Conservation (phyloP, 495 filamentous ascomycete genomes). For the Umbilicaria muhlenbergii region DNA sequence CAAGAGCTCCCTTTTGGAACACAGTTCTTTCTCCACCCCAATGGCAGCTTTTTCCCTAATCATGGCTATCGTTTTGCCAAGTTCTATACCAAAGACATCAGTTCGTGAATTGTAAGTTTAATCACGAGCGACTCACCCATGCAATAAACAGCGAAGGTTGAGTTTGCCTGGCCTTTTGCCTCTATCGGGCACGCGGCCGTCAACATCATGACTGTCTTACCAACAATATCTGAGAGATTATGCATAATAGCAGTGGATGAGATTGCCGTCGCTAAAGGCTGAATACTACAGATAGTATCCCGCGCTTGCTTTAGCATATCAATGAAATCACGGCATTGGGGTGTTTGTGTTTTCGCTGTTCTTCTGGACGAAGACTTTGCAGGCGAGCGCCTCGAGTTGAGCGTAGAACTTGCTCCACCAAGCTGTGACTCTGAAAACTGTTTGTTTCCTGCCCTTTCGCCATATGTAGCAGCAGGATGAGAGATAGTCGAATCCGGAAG, state of each 20-base stretch:
- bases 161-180: slow-evolving; percentile 28
- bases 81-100: slow-evolving; percentile 25
- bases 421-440: no score
- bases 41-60: slow-evolving; percentile 42
- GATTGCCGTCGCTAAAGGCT: slow-evolving; percentile 32
- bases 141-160: slow-evolving; percentile 38
- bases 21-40: slow-evolving; percentile 21
- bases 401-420: no score
- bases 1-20: slow-evolving; percentile 16
- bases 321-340: no score
- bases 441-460: no score
- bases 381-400: no score
- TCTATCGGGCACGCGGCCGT: slow-evolving; percentile 38
- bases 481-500: slow-evolving; percentile 85
- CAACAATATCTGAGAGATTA: slow-evolving; percentile 40
- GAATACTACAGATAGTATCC: slow-evolving; percentile 38
- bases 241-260: slow-evolving; percentile 34
- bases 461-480: slow-evolving; percentile 42
- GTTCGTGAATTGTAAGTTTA: not conserved
- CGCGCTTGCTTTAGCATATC: slow-evolving; percentile 39
- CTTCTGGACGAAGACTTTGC: no score
- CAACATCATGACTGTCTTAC: slow-evolving; percentile 48
- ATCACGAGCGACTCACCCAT: slow-evolving; percentile 21
- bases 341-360: no score
- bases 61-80: slow-evolving; percentile 43